Base-by-base conservation (phyloP, 495 filamentous ascomycete genomes). In the Bryoglossum gracile region DNA sequence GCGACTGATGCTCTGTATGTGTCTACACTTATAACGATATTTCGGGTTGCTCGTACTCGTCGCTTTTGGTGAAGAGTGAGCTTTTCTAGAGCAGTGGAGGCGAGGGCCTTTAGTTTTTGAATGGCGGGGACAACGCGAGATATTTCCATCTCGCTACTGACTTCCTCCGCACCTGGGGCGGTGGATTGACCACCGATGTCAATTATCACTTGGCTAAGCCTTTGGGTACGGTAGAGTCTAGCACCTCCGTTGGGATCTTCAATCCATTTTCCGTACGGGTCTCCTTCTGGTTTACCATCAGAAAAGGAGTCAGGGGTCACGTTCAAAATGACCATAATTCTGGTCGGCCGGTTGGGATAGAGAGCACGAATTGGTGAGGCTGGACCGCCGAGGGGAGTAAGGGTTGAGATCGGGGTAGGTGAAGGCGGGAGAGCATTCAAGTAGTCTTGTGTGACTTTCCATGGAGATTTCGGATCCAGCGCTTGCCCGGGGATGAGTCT, bases 301-400 rank as follows among this genome's bases (percentile, higher is more conserved):
- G 90, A 96, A 72, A 97, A 97, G 32, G 92, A 97, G 71, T 98
- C 92, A 8, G 91, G 92, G 1, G 91, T 96, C 48, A 95, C 71
- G 68, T 98, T 98, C 43, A 96, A 74, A 55, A 98, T 94, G 24
- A 87, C 84, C 92, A 98, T 97, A 33, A 96, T 66, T 45, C 81
- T 77, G 1, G 90, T 96, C 36, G 68, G 69, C 35, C 86, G 82
- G 43, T 65, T 69, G 0, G 80, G 69, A 50, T 80, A 72, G 25
- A 83, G 76, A 18, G 84, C 72, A 33, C 77, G 75, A 4, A 95
- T 67, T 0, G 82, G 73, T 10, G 75, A 69, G 30, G 81, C 71
- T 36, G 61, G 56, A 6, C 71, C 53, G 2, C 78, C 78, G 45
- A 94, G 73, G 13, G 82, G 83, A 0, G 86, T 88, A 13, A 82